phyloP scores from a whole-genome alignment of 331 rosid genomes.

The Arachis monticola region DNA sequence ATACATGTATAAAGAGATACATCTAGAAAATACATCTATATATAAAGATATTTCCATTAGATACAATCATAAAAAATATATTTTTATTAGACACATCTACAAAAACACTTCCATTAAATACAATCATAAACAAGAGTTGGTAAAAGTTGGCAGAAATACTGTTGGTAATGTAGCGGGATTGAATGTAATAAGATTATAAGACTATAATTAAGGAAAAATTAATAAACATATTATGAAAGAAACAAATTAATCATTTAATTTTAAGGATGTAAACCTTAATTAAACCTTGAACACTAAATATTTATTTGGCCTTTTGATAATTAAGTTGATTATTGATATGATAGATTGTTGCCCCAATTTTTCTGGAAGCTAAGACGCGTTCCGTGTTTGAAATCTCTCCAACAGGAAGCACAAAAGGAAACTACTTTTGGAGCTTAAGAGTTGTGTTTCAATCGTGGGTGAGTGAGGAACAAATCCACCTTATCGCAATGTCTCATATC shows the following conservation, averaged over 20 bases:
- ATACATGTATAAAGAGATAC: too few relatives aligned
- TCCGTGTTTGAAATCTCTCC: conserved; percentile 38
- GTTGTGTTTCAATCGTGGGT: not conserved
- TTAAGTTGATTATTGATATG: conserved; percentile 5
- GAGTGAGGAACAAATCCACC: conserved; percentile 6
- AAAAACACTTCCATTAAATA: too few relatives aligned
- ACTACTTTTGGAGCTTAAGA: not conserved
- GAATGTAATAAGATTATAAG: not conserved
- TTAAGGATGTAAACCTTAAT: too few relatives aligned
- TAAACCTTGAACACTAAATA: not conserved
- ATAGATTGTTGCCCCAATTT: not conserved
- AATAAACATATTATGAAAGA: not conserved
- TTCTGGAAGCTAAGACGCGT: conserved; percentile 27
- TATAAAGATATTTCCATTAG: too few relatives aligned
- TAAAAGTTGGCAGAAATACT: too few relatives aligned
- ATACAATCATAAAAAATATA: too few relatives aligned
- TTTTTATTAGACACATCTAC: too few relatives aligned
- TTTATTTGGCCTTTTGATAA: not conserved
- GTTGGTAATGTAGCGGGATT: too few relatives aligned
- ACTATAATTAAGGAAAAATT: not conserved
- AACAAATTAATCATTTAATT: not conserved
- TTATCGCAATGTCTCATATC: not conserved
- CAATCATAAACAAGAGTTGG: too few relatives aligned
- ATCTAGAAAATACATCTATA: too few relatives aligned
- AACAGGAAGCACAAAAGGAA: not conserved